Base-by-base conservation (phyloP, 345 rosid species). In the Carallia pectinifolia region DNA sequence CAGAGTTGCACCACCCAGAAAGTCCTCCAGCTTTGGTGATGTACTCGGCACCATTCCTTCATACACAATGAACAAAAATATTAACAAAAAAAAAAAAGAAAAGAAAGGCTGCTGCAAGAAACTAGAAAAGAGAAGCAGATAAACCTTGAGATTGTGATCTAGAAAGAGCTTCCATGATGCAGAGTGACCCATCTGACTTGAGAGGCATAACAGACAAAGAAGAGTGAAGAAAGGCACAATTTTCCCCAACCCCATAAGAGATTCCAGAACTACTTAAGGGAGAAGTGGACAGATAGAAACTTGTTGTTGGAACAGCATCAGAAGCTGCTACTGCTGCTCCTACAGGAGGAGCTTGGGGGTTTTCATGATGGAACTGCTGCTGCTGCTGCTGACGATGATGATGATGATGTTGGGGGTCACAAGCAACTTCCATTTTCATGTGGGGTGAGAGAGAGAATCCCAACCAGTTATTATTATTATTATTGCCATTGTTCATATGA, bases 121-220 rank as follows among this genome's bases (percentile, higher is more conserved):
- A 9, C 5, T 16, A 19, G 16, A n/a, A 47, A 60, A 63, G 4
- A 5, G 9, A 61, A 47, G 58, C 47, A 23, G 23, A 23, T 69
- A 13, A 65, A 87, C 91, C 89, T 79, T 83, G 83, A 4, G 89
- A 69, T 1, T 86, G 92, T 71, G 92, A 86, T 77, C 88, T 76
- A 38, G 79, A 68, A 13, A 89, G 88, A 64, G 96, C 92, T 72
- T 88, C 92, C 91, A 88, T 80, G 60, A 86, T 85, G 58, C 96
- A 88, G 62, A 90, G 88, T 39, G 92, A 90, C 18, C 96, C 93
- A 44, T 90, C 96, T 37, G 93, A 88, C 74, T 88, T 90, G 60
- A 90, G 87, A 4, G 96, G 96, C 96, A 90, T 90, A 23, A 78
- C 88, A 56, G 91, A 78, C 62, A 88, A 70, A 19, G 93, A 74